Percentiles rank a stretch among this genome's conserved stretches.
Conservation (phyloP, 129 eudicot species). For the Gnaphalium uliginosum region DNA sequence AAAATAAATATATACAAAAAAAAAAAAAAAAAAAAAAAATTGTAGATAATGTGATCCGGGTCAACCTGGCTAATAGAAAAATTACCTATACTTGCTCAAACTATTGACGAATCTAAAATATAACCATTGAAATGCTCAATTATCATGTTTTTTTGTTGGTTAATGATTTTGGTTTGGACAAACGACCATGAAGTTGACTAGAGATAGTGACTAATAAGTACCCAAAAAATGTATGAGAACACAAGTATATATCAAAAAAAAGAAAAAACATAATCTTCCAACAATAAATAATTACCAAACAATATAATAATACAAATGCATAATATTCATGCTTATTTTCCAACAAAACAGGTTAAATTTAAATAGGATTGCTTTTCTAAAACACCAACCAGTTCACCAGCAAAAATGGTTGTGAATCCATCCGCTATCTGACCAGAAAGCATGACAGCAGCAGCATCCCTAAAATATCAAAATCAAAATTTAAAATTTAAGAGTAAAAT, state of each 20-base stretch:
- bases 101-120: too few relatives aligned
- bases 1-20: too few relatives aligned
- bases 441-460: constrained; percentile 87
- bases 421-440: constrained; percentile 96
- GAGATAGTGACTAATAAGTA: constrained; percentile 1
- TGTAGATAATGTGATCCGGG: not conserved
- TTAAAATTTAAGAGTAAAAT: not conserved
- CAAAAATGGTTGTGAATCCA: constrained; percentile 75
- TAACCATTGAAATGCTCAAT: too few relatives aligned
- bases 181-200: not conserved
- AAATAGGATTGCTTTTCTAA: not conserved
- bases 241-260: not conserved
- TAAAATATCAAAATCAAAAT: constrained; percentile 17
- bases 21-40: not conserved
- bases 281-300: not conserved
- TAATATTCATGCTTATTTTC: not conserved
- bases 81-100: too few relatives aligned
- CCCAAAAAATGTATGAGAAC: not conserved
- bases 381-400: constrained; percentile 97
- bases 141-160: not conserved
- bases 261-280: not conserved
- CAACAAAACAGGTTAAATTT: not conserved
- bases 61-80: not conserved
- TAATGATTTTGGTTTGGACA: not conserved
- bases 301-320: not conserved